Evolutionary conservation across 371 early-diverging fungal genomes (phyloP), one percentile per base, ranked within the genome.

Genomic region (Saksenaea vasiformis): DNA sequence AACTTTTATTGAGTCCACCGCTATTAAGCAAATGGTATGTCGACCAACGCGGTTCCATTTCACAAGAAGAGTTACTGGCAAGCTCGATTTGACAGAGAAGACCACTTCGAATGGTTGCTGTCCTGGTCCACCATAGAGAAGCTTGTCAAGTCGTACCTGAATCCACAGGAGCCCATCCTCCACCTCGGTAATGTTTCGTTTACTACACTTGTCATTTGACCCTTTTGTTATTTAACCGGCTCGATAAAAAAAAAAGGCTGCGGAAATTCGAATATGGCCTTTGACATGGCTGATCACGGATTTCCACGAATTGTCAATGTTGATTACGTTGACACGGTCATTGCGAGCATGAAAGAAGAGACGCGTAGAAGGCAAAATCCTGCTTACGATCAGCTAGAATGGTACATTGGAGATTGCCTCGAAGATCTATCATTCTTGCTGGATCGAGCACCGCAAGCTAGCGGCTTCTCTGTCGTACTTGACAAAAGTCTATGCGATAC

Each of bases 181-280:
- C 73, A 77, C 43, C 51, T 73, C n/a, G 74, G 74, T 69, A 69
- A 62, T 3, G 2, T 13, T 36, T 36, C 19, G 27, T 36, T 5
- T 19, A 34, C 3, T 0, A 9, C 34, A 38, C 27, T 60, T 0
- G 1, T 31, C 13, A 27, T 56, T 15, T 24, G 0, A 47, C 5
- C 10, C 22, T n/a, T 17, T n/a, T 22, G 3, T 41, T 47, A 24
- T 35, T 59, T 41, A 28, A 60, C 34, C 31, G 31, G 7, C 31
- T 31, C 31, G 4, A 31, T 31, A 35, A 51, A 61, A 41, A 61
- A 51, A 7, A 31, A 26, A 73, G 88, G 88, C 1, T 83, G 84
- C 64, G 88, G 88, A 0, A 88, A 86, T 66, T 80, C 81, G 10
- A 64, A 58, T 2, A 69, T 88, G n/a, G 69, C 76, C 0, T 69